Percentiles rank a stretch among this genome's conserved stretches.
Conservation (phyloP, 2,329 filamentous ascomycete species). For the Penicillium sp. region DNA sequence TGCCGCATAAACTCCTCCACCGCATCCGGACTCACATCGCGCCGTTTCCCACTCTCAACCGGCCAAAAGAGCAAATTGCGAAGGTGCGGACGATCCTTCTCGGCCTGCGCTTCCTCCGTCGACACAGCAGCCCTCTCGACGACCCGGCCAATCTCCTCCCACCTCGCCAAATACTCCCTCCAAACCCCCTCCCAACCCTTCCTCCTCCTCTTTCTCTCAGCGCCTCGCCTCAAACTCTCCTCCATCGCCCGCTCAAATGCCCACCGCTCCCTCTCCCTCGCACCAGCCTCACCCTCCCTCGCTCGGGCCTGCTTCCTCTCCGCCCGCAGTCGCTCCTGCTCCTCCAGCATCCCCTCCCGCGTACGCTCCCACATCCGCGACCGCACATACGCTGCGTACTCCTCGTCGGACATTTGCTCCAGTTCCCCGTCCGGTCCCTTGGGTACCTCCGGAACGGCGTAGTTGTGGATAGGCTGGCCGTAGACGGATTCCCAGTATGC, state of each 20-base stretch:
- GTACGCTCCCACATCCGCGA: constrained; percentile 95
- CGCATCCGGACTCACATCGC: constrained; percentile 59
- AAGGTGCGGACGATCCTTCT: constrained; percentile 26
- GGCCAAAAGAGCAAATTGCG: constrained; percentile 69
- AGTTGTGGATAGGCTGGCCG: constrained; percentile 88
- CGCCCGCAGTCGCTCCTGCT: constrained; percentile 64
- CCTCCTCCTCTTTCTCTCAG: constrained; percentile 54
- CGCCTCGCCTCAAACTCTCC: constrained; percentile 65
- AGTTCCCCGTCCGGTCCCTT: constrained; percentile 59
- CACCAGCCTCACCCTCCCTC: constrained; percentile 36
- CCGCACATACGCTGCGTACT: constrained; percentile 85
- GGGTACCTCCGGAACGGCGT: constrained; percentile 55
- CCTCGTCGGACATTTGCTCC: constrained; percentile 87
- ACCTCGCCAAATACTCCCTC: constrained; percentile 64
- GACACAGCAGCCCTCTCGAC: constrained; percentile 14
- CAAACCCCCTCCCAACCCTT: constrained; percentile 59
- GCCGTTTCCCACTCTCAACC: constrained; percentile 60
- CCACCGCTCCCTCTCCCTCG: constrained; percentile 29
- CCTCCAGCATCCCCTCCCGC: constrained; percentile 78
- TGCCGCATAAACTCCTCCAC: constrained; percentile 71
- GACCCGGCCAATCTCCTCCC: constrained; percentile 55
- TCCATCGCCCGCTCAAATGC: constrained; percentile 66
- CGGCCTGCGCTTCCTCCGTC: not conserved
- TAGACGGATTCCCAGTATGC: constrained; percentile 97
- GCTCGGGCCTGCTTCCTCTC: constrained; percentile 52